Conservation (phyloP, 2,329 filamentous ascomycete genomes). For the Phialocephala subalpina region DNA sequence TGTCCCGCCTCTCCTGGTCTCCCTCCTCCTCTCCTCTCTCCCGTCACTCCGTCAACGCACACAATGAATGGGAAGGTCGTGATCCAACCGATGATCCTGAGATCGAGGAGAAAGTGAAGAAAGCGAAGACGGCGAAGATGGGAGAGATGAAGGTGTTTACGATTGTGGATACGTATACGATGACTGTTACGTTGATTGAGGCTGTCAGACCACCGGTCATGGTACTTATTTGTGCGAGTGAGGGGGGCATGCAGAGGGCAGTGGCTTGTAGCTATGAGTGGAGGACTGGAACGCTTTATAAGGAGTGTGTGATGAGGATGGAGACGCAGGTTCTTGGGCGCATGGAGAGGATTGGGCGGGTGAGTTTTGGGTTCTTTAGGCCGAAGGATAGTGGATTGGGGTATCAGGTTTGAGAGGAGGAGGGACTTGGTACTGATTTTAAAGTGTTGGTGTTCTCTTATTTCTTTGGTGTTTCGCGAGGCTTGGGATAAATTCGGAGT, state of each 20-base stretch:
- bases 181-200: slow-evolving; percentile 43
- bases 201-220: slow-evolving; percentile 42
- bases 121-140: slow-evolving; percentile 4
- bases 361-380: slow-evolving; percentile 3
- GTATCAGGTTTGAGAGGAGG: neutral
- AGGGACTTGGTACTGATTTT: slow-evolving; percentile 1
- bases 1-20: slow-evolving; percentile 28
- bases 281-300: slow-evolving; percentile 22
- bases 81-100: slow-evolving; percentile 33
- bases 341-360: slow-evolving; percentile 7
- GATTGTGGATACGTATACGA: slow-evolving; percentile 43
- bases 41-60: neutral
- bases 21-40: slow-evolving; percentile 24
- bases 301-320: slow-evolving; percentile 27
- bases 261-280: slow-evolving; percentile 33
- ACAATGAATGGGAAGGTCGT: slow-evolving; percentile 30
- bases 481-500: neutral
- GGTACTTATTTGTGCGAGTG: slow-evolving; percentile 41
- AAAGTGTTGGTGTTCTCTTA: neutral
- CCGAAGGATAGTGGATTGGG: neutral
- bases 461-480: neutral
- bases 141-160: slow-evolving; percentile 37
- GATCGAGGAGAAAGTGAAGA: slow-evolving; percentile 14
- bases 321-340: slow-evolving; percentile 14
- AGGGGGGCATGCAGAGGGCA: slow-evolving; percentile 43